Percentiles rank a stretch among this genome's conserved stretches.
Conservation (phyloP, 208 protist genomes). For the Leishmania lainsoni region DNA sequence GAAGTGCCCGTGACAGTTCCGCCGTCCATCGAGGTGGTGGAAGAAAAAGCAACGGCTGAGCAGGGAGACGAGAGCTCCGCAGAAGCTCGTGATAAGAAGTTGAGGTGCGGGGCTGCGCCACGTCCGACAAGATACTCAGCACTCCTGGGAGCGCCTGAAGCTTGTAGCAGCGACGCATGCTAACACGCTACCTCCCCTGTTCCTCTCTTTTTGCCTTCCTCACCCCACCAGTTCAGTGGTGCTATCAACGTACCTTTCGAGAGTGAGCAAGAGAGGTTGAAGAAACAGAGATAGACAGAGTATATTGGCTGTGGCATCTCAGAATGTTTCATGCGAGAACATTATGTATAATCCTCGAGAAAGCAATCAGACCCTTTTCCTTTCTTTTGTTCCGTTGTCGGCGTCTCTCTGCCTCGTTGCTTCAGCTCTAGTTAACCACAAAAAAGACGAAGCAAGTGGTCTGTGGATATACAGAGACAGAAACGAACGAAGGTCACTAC, state of each 20-base stretch:
- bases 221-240: neutral
- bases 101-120: slow-evolving; percentile 5
- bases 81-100: slow-evolving; percentile 35
- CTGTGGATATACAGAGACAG: neutral
- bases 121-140: slow-evolving; percentile 27
- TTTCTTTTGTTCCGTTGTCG: neutral
- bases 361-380: neutral
- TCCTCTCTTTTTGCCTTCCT: neutral
- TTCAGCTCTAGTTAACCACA: neutral
- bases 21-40: slow-evolving; percentile 86
- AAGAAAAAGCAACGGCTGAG: slow-evolving; percentile 62
- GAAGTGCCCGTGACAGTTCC: slow-evolving; percentile 70
- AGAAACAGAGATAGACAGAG: neutral
- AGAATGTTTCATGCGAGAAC: neutral
- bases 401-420: neutral
- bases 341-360: neutral
- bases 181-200: neutral
- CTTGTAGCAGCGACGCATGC: slow-evolving; percentile 16
- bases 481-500: neutral
- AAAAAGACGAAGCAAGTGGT: neutral
- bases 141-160: slow-evolving; percentile 6
- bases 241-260: neutral
- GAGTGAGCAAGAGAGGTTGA: neutral
- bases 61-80: slow-evolving; percentile 35
- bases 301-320: neutral